Percentiles rank a stretch among this genome's conserved stretches.
These are phyloP conservation scores for Microbotryum intermedium DNA, from an alignment of 1,284 basidiomycete genomes.

Conservation along the genomic window DNA sequence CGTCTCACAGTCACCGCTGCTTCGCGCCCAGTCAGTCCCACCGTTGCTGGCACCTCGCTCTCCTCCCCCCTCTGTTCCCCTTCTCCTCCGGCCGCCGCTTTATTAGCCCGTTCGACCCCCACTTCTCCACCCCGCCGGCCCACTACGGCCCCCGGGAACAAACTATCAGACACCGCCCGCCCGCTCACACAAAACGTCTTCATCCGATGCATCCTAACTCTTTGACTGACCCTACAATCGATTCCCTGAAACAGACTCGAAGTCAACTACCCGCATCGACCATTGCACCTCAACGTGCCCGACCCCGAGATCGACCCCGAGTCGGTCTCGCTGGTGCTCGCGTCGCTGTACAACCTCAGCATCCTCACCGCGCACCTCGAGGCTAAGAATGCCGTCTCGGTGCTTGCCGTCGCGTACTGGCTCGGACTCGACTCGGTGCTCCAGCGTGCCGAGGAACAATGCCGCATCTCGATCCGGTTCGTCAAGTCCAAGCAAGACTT, in stretches of 20 bases:
- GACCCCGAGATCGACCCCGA: constrained; percentile 5
- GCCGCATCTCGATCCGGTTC: not conserved
- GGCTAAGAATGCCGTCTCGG: not conserved
- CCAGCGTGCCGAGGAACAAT: not conserved
- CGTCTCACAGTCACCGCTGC: constrained; percentile 8
- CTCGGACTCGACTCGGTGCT: constrained; percentile 8
- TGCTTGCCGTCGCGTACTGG: constrained; percentile 10
- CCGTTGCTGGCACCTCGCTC: too few species aligned
- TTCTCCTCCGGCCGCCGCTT: not conserved
- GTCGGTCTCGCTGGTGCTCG: constrained; percentile 11
- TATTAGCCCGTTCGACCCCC: too few species aligned
- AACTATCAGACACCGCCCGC: too few species aligned
- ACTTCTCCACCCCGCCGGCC: too few species aligned
- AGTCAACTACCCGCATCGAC: not conserved
- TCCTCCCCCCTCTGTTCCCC: too few species aligned
- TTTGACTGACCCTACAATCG: not conserved
- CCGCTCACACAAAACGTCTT: too few species aligned
- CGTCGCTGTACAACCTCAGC: constrained; percentile 17
- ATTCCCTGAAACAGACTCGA: too few species aligned
- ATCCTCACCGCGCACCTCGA: constrained; percentile 6
- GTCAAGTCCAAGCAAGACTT: not conserved
- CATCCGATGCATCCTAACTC: not conserved
- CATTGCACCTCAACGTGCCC: constrained; percentile 1
- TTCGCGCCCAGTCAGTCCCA: constrained; percentile 2
- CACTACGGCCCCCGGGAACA: too few species aligned